Conservation (phyloP, 306 rosid genomes). For the Malus fusca region DNA sequence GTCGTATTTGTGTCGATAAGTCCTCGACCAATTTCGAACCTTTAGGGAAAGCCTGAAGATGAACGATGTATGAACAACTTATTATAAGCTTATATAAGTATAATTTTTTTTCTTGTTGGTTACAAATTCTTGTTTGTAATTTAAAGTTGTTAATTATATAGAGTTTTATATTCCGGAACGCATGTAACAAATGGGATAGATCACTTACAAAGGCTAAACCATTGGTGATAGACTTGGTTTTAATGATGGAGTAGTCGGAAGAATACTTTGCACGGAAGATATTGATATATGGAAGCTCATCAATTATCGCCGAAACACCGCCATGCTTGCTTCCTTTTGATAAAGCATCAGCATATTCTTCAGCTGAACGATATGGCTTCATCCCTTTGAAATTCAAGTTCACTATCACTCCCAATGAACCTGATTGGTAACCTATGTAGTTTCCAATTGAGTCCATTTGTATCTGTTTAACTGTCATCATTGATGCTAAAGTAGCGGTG, state of each 20-base stretch:
- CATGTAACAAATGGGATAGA: neutral
- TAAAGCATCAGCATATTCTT: constrained; percentile 5
- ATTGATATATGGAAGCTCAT: constrained; percentile 7
- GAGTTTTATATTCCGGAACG: too few species aligned
- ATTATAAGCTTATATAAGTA: too few species aligned
- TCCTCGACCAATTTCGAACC: too few species aligned
- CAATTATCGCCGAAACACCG: constrained; percentile 12
- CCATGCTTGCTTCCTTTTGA: constrained; percentile 1
- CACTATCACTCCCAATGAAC: too few species aligned
- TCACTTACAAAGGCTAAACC: constrained; percentile 20
- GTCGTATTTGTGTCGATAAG: too few species aligned
- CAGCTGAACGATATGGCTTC: neutral
- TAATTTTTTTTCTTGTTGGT: too few species aligned
- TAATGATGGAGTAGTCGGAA: neutral
- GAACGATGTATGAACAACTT: too few species aligned
- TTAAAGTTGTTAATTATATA: too few species aligned
- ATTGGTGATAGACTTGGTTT: neutral
- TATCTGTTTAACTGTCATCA: neutral
- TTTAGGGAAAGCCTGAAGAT: too few species aligned
- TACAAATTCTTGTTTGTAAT: too few species aligned
- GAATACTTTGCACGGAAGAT: constrained; percentile 6
- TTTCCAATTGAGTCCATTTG: neutral
- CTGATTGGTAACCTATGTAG: neutral
- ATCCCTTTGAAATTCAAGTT: neutral
- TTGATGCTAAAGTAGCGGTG: neutral